Conservation (phyloP, 179 eudicot species). For the Monotropa hypopitys region DNA sequence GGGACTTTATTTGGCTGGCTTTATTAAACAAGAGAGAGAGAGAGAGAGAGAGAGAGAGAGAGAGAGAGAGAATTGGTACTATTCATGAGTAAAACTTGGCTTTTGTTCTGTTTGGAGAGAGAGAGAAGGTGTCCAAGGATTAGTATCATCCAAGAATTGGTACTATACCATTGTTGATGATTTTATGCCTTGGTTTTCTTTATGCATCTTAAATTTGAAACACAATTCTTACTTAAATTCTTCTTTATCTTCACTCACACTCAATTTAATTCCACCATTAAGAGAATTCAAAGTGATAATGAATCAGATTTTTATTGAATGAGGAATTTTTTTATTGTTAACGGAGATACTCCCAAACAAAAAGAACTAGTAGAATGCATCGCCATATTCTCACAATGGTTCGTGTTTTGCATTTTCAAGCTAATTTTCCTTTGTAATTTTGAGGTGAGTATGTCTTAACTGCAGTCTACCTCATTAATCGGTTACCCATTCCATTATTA, state of each 20-base stretch:
- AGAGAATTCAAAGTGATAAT: neutral
- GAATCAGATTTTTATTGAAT: neutral
- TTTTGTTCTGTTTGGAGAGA: no score
- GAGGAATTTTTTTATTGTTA: neutral
- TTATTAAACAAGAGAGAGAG: no score
- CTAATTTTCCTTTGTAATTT: neutral
- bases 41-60: no score
- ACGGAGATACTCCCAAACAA: neutral
- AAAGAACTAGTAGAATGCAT: neutral
- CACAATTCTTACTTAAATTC: neutral
- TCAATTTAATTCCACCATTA: neutral
- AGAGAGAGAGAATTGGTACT: no score
- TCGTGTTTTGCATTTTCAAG: neutral
- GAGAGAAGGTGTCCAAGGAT: no score
- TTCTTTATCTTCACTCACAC: neutral
- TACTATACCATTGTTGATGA: slow-evolving; percentile 14
- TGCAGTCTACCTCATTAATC: slow-evolving; percentile 6
- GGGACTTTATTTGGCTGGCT: no score
- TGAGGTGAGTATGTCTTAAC: slow-evolving; percentile 11
- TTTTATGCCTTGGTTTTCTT: slow-evolving; percentile 8
- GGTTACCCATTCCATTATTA: neutral
- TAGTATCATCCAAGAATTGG: no score
- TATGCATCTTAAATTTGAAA: slow-evolving; percentile 6
- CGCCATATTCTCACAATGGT: neutral
- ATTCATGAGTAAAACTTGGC: no score